Conservation (phyloP, 352 stramenopile genomes). For the Phytophthora constricta region DNA sequence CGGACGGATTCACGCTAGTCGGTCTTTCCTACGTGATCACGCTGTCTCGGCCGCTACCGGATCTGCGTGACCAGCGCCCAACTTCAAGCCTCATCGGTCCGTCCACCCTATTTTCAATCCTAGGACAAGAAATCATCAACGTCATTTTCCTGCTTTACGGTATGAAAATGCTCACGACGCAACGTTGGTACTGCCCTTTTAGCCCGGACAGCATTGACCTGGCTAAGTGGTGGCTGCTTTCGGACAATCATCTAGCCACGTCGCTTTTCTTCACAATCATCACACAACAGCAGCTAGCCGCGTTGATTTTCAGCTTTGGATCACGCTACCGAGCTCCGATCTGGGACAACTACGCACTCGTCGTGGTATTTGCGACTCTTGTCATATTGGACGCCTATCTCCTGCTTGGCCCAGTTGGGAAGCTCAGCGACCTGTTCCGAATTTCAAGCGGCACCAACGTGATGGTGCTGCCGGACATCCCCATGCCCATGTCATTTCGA, state of each 20-base stretch:
- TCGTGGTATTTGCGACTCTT: slow-evolving; percentile 27
- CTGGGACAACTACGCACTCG: slow-evolving; percentile 41
- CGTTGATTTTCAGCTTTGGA: slow-evolving; percentile 44
- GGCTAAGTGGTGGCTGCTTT: slow-evolving; percentile 48
- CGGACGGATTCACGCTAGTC: slow-evolving; percentile 66
- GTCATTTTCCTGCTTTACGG: slow-evolving; percentile 48
- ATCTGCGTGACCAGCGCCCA: slow-evolving; percentile 38
- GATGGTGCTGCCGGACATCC: slow-evolving; percentile 56
- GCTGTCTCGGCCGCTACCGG: slow-evolving; percentile 46
- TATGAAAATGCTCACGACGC: slow-evolving; percentile 27
- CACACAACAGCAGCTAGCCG: slow-evolving; percentile 34
- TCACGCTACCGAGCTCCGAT: slow-evolving; percentile 43
- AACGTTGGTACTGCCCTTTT: slow-evolving; percentile 45
- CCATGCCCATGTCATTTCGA: slow-evolving; percentile 51
- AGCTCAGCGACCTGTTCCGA: slow-evolving; percentile 47
- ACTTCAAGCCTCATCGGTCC: slow-evolving; percentile 65
- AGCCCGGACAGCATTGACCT: slow-evolving; percentile 38
- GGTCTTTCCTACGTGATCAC: slow-evolving; percentile 69
- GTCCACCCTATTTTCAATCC: slow-evolving; percentile 46
- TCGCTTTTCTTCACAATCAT: slow-evolving; percentile 41
- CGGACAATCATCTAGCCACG: slow-evolving; percentile 44
- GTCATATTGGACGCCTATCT: slow-evolving; percentile 37
- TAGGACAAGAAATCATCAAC: slow-evolving; percentile 60
- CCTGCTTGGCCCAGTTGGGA: slow-evolving; percentile 34
- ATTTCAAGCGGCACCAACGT: slow-evolving; percentile 57